Conservation (phyloP, 2,329 filamentous ascomycete species). For the Talaromyces sp. region DNA sequence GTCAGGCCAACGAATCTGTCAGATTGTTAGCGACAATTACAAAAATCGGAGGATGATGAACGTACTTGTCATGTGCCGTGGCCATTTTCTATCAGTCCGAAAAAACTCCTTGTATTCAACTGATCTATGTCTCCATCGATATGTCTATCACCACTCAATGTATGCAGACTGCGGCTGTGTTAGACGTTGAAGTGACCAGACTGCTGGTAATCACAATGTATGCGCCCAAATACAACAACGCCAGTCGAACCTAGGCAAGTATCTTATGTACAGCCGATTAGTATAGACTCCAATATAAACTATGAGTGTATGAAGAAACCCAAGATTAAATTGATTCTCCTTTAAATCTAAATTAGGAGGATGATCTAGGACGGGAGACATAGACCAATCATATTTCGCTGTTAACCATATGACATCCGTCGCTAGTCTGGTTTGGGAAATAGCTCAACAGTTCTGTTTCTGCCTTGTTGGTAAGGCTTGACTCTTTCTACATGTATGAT, state of each 20-base stretch:
- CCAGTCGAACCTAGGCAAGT: not conserved
- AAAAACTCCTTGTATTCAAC: not conserved
- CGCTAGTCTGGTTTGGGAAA: conserved; percentile 3
- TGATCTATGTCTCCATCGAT: not conserved
- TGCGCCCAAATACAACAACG: not conserved
- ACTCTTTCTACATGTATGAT: not conserved
- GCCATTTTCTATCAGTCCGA: not conserved
- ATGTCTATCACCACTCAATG: not conserved
- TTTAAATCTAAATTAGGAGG: not conserved
- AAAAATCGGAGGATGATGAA: not conserved
- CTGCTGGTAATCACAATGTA: not conserved
- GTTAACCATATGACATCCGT: not conserved
- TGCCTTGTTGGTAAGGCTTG: conserved; percentile 4
- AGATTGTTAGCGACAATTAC: not conserved
- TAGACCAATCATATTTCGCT: not conserved
- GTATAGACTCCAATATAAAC: not conserved
- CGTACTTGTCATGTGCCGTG: conserved; percentile 17
- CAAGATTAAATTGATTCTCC: not conserved
- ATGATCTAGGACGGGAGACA: not conserved
- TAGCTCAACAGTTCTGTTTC: not conserved
- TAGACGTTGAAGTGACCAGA: not conserved
- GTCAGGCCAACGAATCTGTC: conserved; percentile 16
- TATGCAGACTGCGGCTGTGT: not conserved
- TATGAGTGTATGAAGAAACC: not conserved
- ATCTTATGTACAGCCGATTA: not conserved